phyloP scores from a whole-genome alignment of 2,329 filamentous ascomycete species.

The Phialophora expanda region DNA sequence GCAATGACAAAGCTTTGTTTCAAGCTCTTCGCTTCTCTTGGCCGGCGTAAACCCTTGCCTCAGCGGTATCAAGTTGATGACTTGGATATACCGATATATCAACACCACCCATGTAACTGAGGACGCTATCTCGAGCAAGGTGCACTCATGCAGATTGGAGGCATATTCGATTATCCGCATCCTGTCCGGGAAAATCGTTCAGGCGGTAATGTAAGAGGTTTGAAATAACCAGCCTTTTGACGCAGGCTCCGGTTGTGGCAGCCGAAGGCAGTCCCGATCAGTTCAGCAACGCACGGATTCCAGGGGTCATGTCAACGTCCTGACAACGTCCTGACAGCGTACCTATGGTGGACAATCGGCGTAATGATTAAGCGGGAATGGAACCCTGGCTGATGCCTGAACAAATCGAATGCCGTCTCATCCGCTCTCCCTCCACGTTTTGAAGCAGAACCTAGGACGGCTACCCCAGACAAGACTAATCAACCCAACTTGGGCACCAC shows the following conservation, averaged over 20 bases:
- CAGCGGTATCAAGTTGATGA: background rate
- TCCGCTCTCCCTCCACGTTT: background rate
- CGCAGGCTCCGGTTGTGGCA: background rate
- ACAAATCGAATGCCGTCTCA: constrained; percentile 7
- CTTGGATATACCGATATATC: background rate
- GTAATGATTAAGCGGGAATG: constrained; percentile 3
- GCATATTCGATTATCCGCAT: constrained; percentile 6
- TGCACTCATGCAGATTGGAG: background rate
- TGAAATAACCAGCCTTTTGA: constrained; percentile 3
- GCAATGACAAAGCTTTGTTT: background rate
- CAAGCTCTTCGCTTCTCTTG: constrained; percentile 4
- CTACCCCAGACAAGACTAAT: background rate
- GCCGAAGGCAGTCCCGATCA: background rate
- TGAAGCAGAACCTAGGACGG: background rate
- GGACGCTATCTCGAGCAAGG: background rate
- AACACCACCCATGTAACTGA: background rate
- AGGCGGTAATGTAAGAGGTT: constrained; percentile 5
- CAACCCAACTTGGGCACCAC: background rate
- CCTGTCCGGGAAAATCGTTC: background rate
- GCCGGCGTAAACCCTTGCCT: background rate
- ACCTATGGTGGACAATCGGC: background rate
- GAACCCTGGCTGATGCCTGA: background rate
- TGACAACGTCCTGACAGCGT: background rate
- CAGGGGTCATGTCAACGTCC: background rate
- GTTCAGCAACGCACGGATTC: background rate